A percentile compares a stretch with the other conserved stretches of the same genome.
Conservation (phyloP, 108 stramenopile genomes). For the Nitzschia sp. region DNA sequence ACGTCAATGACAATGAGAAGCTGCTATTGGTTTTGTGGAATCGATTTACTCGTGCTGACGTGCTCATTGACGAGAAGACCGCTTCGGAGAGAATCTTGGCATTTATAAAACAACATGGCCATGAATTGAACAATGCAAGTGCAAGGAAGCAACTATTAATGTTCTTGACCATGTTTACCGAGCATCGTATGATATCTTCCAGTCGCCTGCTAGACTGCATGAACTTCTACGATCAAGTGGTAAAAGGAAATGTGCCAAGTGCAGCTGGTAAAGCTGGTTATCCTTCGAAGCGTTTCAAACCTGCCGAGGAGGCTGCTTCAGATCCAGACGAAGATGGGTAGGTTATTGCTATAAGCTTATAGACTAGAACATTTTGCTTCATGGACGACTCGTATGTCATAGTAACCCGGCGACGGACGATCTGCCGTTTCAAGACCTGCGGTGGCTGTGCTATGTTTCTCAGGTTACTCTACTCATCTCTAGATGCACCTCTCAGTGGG, state of each 20-base stretch:
- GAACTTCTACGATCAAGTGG: neutral
- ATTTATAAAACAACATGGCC: neutral
- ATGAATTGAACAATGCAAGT: neutral
- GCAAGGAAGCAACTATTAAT: constrained; percentile 2
- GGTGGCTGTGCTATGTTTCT: no score
- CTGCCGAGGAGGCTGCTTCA: no score
- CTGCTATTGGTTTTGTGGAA: constrained; percentile 2
- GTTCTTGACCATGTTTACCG: constrained; percentile 5
- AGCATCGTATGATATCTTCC: constrained; percentile 3
- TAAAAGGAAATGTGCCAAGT: constrained; percentile 11
- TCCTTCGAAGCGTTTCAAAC: no score
- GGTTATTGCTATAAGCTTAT: no score
- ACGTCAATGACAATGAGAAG: constrained; percentile 13
- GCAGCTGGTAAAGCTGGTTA: neutral
- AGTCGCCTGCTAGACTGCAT: neutral
- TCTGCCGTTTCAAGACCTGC: no score
- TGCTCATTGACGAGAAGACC: neutral
- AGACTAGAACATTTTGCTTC: no score
- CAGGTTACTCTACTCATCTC: no score
- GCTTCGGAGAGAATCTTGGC: neutral
- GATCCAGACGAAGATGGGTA: no score
- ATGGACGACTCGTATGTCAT: no score
- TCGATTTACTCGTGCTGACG: neutral
- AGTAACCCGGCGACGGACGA: no score
- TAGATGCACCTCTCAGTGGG: no score